Evolutionary conservation across 2,329 filamentous ascomycete genomes (phyloP).

Genomic region (Lecanosticta acicola): DNA sequence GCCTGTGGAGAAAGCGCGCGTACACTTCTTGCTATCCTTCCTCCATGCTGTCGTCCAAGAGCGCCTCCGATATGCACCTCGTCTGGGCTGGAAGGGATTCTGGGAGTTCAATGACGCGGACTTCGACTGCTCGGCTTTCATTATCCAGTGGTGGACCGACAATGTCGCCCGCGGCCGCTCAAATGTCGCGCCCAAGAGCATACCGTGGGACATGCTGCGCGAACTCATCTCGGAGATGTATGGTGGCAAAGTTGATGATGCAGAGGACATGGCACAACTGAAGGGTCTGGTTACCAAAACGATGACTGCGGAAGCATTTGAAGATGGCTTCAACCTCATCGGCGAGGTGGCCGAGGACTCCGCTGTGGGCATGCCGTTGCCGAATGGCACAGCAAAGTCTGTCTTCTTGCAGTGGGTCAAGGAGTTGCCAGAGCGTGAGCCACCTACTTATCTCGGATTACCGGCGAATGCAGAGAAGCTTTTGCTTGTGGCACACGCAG

Average conservation of each 20-base stretch:
- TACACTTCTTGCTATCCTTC: constrained; percentile 90
- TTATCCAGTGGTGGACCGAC: constrained; percentile 93
- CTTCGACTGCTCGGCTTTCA: constrained; percentile 94
- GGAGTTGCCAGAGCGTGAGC: constrained; percentile 85
- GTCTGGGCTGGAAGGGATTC: constrained; percentile 94
- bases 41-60: constrained; percentile 95
- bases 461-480: constrained; percentile 96
- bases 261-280: constrained; percentile 72
- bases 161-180: constrained; percentile 74
- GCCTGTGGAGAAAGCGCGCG: constrained; percentile 81
- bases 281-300: constrained; percentile 67
- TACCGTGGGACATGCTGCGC: constrained; percentile 94
- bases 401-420: constrained; percentile 93
- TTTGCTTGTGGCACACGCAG: constrained; percentile 79
- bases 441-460: constrained; percentile 87
- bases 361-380: constrained; percentile 59
- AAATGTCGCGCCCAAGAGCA: constrained; percentile 87
- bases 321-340: constrained; percentile 85
- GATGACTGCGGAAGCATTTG: constrained; percentile 83
- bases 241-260: constrained; percentile 93
- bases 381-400: constrained; percentile 71
- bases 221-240: constrained; percentile 91
- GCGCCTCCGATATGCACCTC: constrained; percentile 86
- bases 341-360: constrained; percentile 48
- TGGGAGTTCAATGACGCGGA: constrained; percentile 99